phyloP scores from a whole-genome alignment of 1,139 yeast species.

The Candida labiduridarum region DNA sequence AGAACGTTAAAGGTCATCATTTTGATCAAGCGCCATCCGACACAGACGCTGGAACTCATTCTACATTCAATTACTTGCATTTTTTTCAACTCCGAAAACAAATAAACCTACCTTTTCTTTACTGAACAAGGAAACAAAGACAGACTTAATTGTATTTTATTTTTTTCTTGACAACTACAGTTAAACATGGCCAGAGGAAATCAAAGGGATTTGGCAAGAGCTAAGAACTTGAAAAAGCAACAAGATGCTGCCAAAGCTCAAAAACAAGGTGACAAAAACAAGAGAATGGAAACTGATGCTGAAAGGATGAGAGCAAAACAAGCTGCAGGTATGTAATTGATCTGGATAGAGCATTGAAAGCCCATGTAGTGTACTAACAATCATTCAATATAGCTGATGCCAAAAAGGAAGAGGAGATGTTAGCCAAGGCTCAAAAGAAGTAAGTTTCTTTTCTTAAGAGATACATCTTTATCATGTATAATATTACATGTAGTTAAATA shows the following conservation, averaged over 20 bases:
- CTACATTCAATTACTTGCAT: background rate
- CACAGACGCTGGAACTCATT: background rate
- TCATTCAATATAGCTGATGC: conserved; percentile 53
- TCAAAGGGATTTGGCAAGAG: conserved; percentile 93
- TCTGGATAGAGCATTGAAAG: background rate
- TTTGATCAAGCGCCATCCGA: background rate
- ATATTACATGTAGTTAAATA: too few species aligned
- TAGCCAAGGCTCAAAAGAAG: conserved; percentile 19
- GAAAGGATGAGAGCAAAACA: conserved; percentile 88
- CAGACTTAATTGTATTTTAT: too few species aligned
- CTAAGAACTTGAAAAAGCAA: conserved; percentile 81
- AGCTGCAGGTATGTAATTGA: conserved; percentile 41
- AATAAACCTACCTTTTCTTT: background rate
- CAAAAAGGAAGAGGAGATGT: conserved; percentile 48
- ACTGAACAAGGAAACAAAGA: conserved; percentile 3
- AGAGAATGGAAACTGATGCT: conserved; percentile 85
- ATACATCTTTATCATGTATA: too few species aligned
- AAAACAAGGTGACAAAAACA: conserved; percentile 83
- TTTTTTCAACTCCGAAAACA: background rate
- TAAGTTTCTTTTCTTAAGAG: too few species aligned
- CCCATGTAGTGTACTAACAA: background rate
- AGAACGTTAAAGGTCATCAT: too few species aligned
- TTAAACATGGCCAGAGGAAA: conserved; percentile 86
- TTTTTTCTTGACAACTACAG: background rate
- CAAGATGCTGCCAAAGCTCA: conserved; percentile 59